These are phyloP conservation scores for Centaurea solstitialis DNA, from an alignment of 129 eudicot genomes.

Conservation along the genomic window DNA sequence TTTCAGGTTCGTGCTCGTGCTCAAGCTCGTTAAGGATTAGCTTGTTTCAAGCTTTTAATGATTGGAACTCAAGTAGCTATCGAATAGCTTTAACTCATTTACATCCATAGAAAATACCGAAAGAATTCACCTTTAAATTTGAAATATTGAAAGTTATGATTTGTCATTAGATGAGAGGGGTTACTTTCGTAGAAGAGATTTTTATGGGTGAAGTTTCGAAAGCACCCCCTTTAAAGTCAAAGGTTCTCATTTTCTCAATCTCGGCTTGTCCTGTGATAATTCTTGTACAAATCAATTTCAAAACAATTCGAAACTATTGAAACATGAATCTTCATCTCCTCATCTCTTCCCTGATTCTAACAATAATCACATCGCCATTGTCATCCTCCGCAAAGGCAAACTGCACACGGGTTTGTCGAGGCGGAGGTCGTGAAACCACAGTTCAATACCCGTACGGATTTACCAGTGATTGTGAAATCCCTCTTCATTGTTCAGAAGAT, in stretches of 20 bases:
- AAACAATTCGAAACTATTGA: neutral
- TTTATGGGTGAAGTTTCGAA: too few species aligned
- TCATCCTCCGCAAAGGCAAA: conserved; percentile 11
- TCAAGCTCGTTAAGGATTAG: too few species aligned
- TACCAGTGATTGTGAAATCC: conserved; percentile 48
- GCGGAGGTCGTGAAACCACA: neutral
- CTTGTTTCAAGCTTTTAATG: too few species aligned
- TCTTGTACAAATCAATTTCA: neutral
- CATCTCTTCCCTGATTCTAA: neutral
- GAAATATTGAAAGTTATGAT: too few species aligned
- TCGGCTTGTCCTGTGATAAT: neutral
- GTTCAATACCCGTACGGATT: conserved; percentile 80
- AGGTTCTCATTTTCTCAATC: conserved; percentile 14
- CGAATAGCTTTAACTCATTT: too few species aligned
- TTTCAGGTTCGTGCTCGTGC: too few species aligned
- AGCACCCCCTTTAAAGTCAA: conserved; percentile 25
- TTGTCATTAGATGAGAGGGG: too few species aligned
- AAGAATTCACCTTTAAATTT: too few species aligned
- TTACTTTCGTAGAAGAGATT: too few species aligned
- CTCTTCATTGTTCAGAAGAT: conserved; percentile 35
- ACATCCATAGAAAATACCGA: too few species aligned
- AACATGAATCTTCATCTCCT: conserved; percentile 5
- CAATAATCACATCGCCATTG: neutral
- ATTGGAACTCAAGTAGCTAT: too few species aligned
- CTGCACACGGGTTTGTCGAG: conserved; percentile 7